Conservation (phyloP, 345 rosid species). For the Noccaea caerulescens region DNA sequence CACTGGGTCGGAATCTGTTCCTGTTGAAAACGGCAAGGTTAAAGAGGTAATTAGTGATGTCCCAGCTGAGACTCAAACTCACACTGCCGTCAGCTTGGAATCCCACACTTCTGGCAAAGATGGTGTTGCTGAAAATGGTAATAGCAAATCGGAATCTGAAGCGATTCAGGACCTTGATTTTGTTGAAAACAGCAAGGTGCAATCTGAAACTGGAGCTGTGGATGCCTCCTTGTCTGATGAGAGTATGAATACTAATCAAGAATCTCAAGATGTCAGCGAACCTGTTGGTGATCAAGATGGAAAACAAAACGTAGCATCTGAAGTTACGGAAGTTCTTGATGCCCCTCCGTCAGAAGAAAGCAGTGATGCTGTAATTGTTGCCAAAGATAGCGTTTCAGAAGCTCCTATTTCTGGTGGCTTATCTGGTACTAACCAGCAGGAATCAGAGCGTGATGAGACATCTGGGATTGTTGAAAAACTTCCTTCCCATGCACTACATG, state of each 20-base stretch:
- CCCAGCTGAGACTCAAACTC: conserved; percentile 27
- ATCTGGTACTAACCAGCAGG: conserved; percentile 43
- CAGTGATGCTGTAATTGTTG: conserved; percentile 32
- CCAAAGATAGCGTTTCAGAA: conserved; percentile 39
- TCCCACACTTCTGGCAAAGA: conserved; percentile 21
- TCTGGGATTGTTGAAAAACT: conserved; percentile 41
- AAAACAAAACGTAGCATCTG: conserved; percentile 35
- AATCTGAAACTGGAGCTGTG: conserved; percentile 39
- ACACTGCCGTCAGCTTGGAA: conserved; percentile 24
- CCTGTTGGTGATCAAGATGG: conserved; percentile 37
- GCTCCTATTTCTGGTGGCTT: conserved; percentile 35
- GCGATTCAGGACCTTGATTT: conserved; percentile 24
- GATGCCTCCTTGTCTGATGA: conserved; percentile 35
- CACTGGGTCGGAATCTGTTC: conserved; percentile 34
- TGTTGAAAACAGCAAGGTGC: conserved; percentile 37
- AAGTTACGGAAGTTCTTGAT: conserved; percentile 36
- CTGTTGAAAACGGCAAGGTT: conserved; percentile 26
- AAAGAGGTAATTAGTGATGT: conserved; percentile 23
- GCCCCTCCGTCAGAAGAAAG: conserved; percentile 44
- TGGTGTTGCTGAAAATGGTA: conserved; percentile 35
- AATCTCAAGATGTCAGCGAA: conserved; percentile 38
- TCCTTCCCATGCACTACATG: conserved; percentile 33
- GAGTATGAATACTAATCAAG: conserved; percentile 32
- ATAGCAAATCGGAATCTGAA: conserved; percentile 31
- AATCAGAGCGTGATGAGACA: conserved; percentile 35